Percentiles rank a stretch among this genome's conserved stretches.
Evolutionary conservation across 2,329 filamentous ascomycete genomes (phyloP).

Genomic region (Drechslerella dactyloides): DNA sequence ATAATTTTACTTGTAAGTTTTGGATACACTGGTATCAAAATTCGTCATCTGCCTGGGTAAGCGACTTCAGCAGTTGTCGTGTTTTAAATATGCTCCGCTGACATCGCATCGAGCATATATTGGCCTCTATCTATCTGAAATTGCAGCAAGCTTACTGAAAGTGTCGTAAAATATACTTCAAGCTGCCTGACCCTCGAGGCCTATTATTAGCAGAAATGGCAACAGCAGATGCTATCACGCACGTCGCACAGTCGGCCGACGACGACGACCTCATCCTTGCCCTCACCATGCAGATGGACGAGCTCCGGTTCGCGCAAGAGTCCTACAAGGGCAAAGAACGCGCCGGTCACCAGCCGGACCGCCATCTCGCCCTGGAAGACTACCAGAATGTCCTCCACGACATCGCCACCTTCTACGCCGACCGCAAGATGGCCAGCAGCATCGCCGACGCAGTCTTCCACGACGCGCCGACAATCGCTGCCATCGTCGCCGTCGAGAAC

Average conservation of each 20-base stretch:
- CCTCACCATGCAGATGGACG: constrained; percentile 26
- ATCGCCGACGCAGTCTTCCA: constrained; percentile 25
- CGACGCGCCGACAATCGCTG: constrained; percentile 13
- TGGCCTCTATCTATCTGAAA: too few species aligned
- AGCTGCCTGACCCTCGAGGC: too few species aligned
- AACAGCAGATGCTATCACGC: background rate
- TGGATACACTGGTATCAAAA: too few species aligned
- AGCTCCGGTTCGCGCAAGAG: constrained; percentile 20
- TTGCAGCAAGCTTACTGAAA: too few species aligned
- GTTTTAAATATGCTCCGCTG: too few species aligned
- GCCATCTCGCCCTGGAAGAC: constrained; percentile 22
- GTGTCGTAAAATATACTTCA: too few species aligned
- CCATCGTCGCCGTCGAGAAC: constrained; percentile 14
- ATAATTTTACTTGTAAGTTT: too few species aligned
- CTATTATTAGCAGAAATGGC: constrained; percentile 10
- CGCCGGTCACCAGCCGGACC: constrained; percentile 8
- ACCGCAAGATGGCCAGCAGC: constrained; percentile 35
- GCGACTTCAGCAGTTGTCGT: too few species aligned
- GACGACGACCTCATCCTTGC: constrained; percentile 29
- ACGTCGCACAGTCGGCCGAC: background rate
- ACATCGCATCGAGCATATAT: too few species aligned
- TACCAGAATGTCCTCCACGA: constrained; percentile 17
- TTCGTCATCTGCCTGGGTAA: too few species aligned
- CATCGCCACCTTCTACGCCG: constrained; percentile 20
- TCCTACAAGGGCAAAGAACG: constrained; percentile 25